A percentile compares a stretch with the other conserved stretches of the same genome.
phyloP scores from a whole-genome alignment of 148 eudicot genomes.

The Cornus florida region DNA sequence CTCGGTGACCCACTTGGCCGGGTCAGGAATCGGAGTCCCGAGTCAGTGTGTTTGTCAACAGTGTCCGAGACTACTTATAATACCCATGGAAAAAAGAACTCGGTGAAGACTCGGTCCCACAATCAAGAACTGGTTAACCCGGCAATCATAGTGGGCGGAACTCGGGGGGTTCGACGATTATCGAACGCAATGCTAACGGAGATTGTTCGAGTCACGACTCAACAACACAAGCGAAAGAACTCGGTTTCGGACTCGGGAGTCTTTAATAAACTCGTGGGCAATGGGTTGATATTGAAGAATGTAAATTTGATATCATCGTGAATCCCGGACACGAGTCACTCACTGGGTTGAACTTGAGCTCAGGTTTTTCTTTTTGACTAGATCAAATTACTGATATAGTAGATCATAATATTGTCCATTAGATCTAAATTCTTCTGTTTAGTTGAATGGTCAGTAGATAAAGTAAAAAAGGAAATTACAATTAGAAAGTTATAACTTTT shows the following conservation, averaged over 20 bases:
- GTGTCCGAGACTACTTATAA: neutral
- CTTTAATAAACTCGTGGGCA: conserved; percentile 58
- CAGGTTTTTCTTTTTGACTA: conserved; percentile 16
- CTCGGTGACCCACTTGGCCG: conserved; percentile 65
- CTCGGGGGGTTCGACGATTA: conserved; percentile 64
- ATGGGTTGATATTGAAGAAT: conserved; percentile 43
- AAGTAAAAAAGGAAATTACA: neutral
- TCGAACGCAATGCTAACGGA: conserved; percentile 54
- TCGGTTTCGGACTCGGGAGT: conserved; percentile 57
- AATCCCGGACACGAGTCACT: conserved; percentile 46
- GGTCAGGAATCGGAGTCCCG: conserved; percentile 49
- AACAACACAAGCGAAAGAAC: conserved; percentile 49
- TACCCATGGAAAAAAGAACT: conserved; percentile 25
- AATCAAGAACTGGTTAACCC: conserved; percentile 24
- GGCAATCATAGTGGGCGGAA: conserved; percentile 55
- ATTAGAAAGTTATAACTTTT: neutral
- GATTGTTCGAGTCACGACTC: conserved; percentile 50
- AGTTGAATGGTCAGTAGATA: conserved; percentile 43
- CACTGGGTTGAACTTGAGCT: conserved; percentile 13
- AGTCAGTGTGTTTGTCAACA: conserved; percentile 42
- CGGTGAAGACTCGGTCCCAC: conserved; percentile 22
- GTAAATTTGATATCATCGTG: conserved; percentile 41
- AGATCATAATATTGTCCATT: conserved; percentile 30
- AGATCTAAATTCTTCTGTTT: conserved; percentile 47
- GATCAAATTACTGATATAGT: neutral